Percentiles rank a stretch among this genome's conserved stretches.
These are phyloP conservation scores for Fusarium tanahbumbuense DNA, from an alignment of 2,329 filamentous ascomycete species.

Conservation along the genomic window DNA sequence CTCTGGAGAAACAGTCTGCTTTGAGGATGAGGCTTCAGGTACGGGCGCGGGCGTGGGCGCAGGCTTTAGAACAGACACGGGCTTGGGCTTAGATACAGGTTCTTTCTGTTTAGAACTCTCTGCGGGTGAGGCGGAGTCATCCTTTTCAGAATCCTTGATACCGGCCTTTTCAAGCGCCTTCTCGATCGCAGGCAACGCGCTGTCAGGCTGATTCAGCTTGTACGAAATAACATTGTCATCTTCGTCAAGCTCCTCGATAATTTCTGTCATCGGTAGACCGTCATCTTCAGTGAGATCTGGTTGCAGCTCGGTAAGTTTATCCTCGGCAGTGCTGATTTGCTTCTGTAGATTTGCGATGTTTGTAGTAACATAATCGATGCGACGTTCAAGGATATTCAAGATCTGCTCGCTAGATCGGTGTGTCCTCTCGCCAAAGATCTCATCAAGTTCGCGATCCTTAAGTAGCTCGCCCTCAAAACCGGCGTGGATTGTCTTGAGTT, in stretches of 20 bases:
- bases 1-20: neutral
- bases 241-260: slow-evolving; percentile 91
- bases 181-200: slow-evolving; percentile 73
- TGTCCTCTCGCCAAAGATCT: slow-evolving; percentile 54
- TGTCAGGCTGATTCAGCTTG: slow-evolving; percentile 73
- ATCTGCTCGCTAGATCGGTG: slow-evolving; percentile 58
- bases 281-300: slow-evolving; percentile 74
- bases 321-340: slow-evolving; percentile 75
- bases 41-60: neutral
- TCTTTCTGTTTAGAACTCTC: neutral
- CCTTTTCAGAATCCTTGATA: slow-evolving; percentile 60
- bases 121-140: slow-evolving; percentile 17
- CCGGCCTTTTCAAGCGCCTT: slow-evolving; percentile 84
- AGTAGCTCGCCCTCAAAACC: slow-evolving; percentile 73
- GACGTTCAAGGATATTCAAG: slow-evolving; percentile 71
- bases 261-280: slow-evolving; percentile 85
- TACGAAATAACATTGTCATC: slow-evolving; percentile 84
- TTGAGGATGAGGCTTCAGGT: slow-evolving; percentile 4
- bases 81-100: neutral
- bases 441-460: slow-evolving; percentile 65
- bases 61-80: neutral
- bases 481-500: slow-evolving; percentile 68
- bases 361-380: slow-evolving; percentile 89
- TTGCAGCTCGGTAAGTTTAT: slow-evolving; percentile 73
- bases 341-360: slow-evolving; percentile 82